Evolutionary conservation across 257 asterid species (phyloP).

Genomic region (Gentiana straminea): DNA sequence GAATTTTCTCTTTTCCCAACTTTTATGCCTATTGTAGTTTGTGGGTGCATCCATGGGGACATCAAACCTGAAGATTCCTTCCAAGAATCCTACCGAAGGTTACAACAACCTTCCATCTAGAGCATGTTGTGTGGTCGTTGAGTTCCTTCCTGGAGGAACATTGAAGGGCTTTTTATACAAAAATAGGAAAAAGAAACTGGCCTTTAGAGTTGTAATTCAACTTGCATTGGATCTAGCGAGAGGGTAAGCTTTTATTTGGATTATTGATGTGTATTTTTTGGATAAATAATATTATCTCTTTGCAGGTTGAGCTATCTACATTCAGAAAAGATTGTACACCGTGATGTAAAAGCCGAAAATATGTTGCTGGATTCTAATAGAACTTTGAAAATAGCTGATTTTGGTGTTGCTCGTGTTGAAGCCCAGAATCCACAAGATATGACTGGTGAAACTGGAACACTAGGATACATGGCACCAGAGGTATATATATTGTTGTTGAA

Average conservation of each 20-base stretch:
- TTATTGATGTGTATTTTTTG: background rate
- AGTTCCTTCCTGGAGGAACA: conserved; percentile 75
- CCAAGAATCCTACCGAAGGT: conserved; percentile 71
- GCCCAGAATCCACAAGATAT: conserved; percentile 90
- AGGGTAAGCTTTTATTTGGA: conserved; percentile 40
- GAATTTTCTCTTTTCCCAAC: background rate
- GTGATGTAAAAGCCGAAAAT: conserved; percentile 94
- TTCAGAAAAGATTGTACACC: conserved; percentile 86
- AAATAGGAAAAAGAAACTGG: conserved; percentile 80
- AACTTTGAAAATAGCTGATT: conserved; percentile 76
- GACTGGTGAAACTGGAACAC: conserved; percentile 99
- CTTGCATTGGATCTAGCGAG: conserved; percentile 84
- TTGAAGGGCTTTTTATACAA: conserved; percentile 58
- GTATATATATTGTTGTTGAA: conserved; percentile 21
- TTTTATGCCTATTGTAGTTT: conserved; percentile 31
- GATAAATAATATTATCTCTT: background rate
- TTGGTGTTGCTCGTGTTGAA: conserved; percentile 96
- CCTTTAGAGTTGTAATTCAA: conserved; percentile 62
- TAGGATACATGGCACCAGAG: conserved; percentile 99
- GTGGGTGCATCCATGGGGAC: conserved; percentile 98
- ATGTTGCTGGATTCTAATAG: conserved; percentile 62
- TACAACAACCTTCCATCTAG: conserved; percentile 64
- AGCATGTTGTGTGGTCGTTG: conserved; percentile 91
- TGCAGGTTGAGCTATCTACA: conserved; percentile 83
- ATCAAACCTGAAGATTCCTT: conserved; percentile 77